phyloP scores from a whole-genome alignment of 2,329 filamentous ascomycete genomes.

The Fusarium sp. region DNA sequence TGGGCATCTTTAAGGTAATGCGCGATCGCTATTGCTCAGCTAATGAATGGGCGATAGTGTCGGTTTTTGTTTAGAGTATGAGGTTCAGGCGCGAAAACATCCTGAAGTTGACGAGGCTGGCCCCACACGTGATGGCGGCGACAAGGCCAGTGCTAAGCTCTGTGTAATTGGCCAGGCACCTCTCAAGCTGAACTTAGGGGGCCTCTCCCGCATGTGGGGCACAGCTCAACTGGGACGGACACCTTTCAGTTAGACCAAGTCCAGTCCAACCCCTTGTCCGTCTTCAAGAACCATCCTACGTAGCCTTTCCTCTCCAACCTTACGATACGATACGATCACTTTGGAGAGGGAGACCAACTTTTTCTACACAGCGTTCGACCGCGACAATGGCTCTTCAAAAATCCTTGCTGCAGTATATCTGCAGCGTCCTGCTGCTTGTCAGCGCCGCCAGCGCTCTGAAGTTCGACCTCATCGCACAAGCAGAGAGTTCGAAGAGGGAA shows the following conservation, averaged over 20 bases:
- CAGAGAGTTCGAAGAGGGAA: constrained; percentile 73
- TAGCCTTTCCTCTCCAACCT: constrained; percentile 40
- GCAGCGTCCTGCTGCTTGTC: constrained; percentile 69
- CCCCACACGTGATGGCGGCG: constrained; percentile 49
- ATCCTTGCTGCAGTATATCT: constrained; percentile 70
- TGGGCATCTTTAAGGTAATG: constrained; percentile 76
- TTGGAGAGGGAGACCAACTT: constrained; percentile 25
- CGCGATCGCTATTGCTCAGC: constrained; percentile 27
- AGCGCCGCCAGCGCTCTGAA: constrained; percentile 78
- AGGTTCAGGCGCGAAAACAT: constrained; percentile 38
- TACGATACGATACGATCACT: constrained; percentile 14
- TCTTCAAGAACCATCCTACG: constrained; percentile 41
- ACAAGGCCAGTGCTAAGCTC: constrained; percentile 44
- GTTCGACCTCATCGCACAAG: constrained; percentile 87
- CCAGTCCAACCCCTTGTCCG: constrained; percentile 35
- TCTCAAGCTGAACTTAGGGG: constrained; percentile 9
- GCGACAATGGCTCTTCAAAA: constrained; percentile 62
- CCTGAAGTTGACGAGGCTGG: constrained; percentile 49
- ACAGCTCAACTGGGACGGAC: constrained; percentile 50
- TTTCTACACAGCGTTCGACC: constrained; percentile 10
- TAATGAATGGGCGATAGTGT: constrained; percentile 25
- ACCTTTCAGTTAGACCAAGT: constrained; percentile 49
- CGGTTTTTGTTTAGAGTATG: constrained; percentile 12
- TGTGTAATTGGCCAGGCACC: constrained; percentile 31
- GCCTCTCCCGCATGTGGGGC: constrained; percentile 38